A percentile compares a stretch with the other conserved stretches of the same genome.
These are phyloP conservation scores for Tolypocladium tropicale DNA, from an alignment of 2,329 filamentous ascomycete species.

Conservation along the genomic window DNA sequence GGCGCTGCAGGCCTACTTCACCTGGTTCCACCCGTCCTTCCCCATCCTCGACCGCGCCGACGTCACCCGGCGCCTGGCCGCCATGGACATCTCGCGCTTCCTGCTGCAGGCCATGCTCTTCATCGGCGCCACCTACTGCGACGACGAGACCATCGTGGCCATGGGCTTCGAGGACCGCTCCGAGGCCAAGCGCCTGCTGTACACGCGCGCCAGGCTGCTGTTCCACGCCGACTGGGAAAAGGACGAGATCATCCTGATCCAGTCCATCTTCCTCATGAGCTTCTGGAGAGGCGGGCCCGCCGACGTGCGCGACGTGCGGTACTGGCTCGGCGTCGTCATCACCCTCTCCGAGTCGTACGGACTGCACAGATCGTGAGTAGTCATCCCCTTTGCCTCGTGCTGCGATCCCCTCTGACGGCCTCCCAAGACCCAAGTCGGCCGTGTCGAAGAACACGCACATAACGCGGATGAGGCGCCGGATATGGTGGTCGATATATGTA, in stretches of 20 bases:
- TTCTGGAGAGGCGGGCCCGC: constrained; percentile 42
- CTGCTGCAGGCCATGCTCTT: constrained; percentile 44
- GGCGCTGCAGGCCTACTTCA: constrained; percentile 40
- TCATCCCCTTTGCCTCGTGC: background rate
- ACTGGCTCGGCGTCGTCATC: constrained; percentile 40
- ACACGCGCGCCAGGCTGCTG: constrained; percentile 37
- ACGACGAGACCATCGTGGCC: constrained; percentile 29
- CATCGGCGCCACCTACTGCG: constrained; percentile 42
- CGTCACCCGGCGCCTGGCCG: constrained; percentile 26
- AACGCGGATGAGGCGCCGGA: constrained; percentile 28
- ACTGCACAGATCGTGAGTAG: constrained; percentile 27
- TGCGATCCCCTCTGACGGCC: background rate
- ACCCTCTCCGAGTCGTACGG: constrained; percentile 39
- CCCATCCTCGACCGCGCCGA: constrained; percentile 39
- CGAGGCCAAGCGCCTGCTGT: constrained; percentile 38
- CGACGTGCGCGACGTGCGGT: constrained; percentile 36
- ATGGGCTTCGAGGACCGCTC: constrained; percentile 38
- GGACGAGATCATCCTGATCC: constrained; percentile 37
- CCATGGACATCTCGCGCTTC: constrained; percentile 34
- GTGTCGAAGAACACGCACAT: constrained; percentile 14
- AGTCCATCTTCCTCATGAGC: constrained; percentile 42
- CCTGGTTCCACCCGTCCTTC: constrained; percentile 47
- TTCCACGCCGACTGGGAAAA: constrained; percentile 44
- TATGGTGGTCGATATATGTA: constrained; percentile 46
- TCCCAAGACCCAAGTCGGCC: constrained; percentile 13